These are phyloP conservation scores for Artemisia argyi DNA, from an alignment of 129 eudicot species.

Conservation along the genomic window DNA sequence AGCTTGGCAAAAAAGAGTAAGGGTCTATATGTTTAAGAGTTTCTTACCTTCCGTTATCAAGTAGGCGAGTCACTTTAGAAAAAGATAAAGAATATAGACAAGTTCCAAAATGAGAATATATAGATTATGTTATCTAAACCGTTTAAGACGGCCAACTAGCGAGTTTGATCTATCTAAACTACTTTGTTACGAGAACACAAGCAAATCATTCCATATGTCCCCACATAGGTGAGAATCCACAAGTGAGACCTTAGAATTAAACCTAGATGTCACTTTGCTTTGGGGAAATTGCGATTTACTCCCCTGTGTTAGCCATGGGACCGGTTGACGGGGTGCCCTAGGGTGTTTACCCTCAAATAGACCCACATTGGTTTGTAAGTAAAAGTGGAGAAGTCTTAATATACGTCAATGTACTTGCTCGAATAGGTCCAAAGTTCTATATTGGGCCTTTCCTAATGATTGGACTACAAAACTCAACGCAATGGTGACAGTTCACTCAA, in stretches of 20 bases:
- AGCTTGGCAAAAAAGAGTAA: neutral
- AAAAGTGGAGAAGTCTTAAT: conserved; percentile 4
- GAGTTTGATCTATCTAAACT: neutral
- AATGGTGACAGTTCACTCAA: neutral
- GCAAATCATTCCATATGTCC: no score
- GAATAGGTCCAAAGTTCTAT: conserved; percentile 8
- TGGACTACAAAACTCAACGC: conserved; percentile 2
- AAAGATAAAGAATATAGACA: neutral
- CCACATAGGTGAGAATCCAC: no score
- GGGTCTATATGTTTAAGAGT: no score
- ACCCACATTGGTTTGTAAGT: neutral
- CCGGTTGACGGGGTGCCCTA: no score
- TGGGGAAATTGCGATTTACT: no score
- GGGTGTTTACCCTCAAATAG: neutral
- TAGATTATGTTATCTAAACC: neutral
- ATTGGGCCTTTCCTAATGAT: conserved; percentile 11
- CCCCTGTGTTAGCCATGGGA: no score
- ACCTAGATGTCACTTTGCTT: no score
- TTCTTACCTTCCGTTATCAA: no score
- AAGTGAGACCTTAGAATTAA: no score
- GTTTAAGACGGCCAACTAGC: neutral
- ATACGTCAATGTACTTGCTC: neutral
- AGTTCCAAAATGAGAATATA: neutral
- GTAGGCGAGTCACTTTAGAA: neutral
- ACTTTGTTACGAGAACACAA: no score